phyloP scores from a whole-genome alignment of 2,329 filamentous ascomycete genomes.

The Penicillium psychrosexuale region DNA sequence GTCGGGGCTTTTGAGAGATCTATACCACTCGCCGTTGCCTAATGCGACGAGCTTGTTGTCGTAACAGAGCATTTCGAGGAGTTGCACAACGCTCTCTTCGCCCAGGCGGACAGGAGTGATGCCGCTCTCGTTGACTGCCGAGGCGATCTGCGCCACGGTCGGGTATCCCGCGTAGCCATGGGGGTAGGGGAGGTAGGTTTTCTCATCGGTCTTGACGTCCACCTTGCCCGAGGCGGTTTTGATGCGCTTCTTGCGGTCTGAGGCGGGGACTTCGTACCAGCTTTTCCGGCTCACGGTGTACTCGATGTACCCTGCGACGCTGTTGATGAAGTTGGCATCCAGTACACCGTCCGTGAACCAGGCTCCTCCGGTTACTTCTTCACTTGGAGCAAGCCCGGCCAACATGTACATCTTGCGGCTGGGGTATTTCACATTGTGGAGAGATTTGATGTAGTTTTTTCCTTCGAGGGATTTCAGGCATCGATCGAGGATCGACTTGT shows the following conservation, averaged over 20 bases:
- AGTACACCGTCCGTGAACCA: slow-evolving; percentile 93
- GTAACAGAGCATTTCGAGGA: slow-evolving; percentile 84
- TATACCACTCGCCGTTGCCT: slow-evolving; percentile 51
- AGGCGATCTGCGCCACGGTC: slow-evolving; percentile 73
- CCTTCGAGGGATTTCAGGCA: slow-evolving; percentile 78
- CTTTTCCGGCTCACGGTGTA: slow-evolving; percentile 69
- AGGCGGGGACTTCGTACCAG: slow-evolving; percentile 56
- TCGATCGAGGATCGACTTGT: slow-evolving; percentile 77
- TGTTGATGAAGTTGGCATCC: slow-evolving; percentile 82
- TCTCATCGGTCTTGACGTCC: slow-evolving; percentile 32
- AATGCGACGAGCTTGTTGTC: slow-evolving; percentile 75
- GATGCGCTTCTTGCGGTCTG: slow-evolving; percentile 41
- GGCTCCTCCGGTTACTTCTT: slow-evolving; percentile 86
- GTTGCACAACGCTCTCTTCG: slow-evolving; percentile 75
- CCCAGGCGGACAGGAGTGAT: slow-evolving; percentile 67
- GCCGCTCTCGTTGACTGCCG: slow-evolving; percentile 64
- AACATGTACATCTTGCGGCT: slow-evolving; percentile 97
- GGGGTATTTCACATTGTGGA: slow-evolving; percentile 88
- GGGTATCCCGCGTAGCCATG: slow-evolving; percentile 74
- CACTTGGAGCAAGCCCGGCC: slow-evolving; percentile 74
- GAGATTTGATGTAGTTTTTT: slow-evolving; percentile 78
- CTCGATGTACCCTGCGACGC: slow-evolving; percentile 69
- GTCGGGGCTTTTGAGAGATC: slow-evolving; percentile 42
- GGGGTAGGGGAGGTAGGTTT: slow-evolving; percentile 51
- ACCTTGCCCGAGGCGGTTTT: slow-evolving; percentile 36